Base-by-base conservation (phyloP, 2,329 filamentous ascomycete genomes). In the Pseudogymnoascus sp. region DNA sequence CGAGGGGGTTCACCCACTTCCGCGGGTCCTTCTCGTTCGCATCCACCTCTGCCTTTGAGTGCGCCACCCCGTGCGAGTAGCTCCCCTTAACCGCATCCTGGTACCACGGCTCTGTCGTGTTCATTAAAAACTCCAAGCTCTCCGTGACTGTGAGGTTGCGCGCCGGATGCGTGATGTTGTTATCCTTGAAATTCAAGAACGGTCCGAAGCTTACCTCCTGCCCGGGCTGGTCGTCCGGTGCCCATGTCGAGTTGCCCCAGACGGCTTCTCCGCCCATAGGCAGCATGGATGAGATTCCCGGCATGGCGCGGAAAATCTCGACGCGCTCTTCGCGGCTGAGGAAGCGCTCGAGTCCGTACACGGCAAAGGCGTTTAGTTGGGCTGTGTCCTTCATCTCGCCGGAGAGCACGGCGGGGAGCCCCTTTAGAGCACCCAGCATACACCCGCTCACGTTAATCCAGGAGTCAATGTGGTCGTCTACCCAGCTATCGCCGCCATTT, bases 401-500 rank as follows among this genome's bases (percentile, higher is more conserved):
- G 0, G 93, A 97, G 1, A 99, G 80, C 0, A 97, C 84, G 0
- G 95, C 93, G 0, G 95, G 90, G 37, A 97, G 78, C 64, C 90
- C 93, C 77, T 99, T 99, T 64, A 92, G 81, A 1, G 95, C 92
- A 12, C 95, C 95, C 5, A 99, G 86, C 93, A 99, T 97, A 76
- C 93, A 99, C 5, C 95, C 95, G 68, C 90, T 95, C 71, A 99
- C 92, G 74, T 99, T 99, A 79, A 99, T 96, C 93, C 96, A 99
- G 2, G 91, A 89, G 68, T 96, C 95, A 61, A 99, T 81, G 72
- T 97, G 84, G 16, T 83, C 83, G 65, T 99, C 93, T 0, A 99
- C 93, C 95, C 95, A 99, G 62, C 86, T 83, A 39, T 87, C 81
- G 1, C 95, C 93, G 1, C 92, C 93, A 18, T 86, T 85, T 4